These are phyloP conservation scores for Sclerotinia subarctica DNA, from an alignment of 2,329 filamentous ascomycete species.

Conservation along the genomic window DNA sequence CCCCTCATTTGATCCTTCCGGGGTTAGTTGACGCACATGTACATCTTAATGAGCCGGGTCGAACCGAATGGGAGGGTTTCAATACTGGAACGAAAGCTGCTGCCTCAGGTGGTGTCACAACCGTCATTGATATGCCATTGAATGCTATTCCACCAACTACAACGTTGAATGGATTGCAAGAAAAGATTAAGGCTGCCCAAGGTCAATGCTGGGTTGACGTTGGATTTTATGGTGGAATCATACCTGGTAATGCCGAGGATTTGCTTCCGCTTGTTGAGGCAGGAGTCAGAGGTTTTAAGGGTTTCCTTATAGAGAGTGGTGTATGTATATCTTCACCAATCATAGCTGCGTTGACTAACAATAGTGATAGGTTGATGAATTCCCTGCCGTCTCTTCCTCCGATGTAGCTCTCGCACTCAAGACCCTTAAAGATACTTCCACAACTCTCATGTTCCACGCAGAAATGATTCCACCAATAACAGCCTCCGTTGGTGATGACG, in stretches of 20 bases:
- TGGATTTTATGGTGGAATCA: slow-evolving; percentile 94
- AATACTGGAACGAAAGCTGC: slow-evolving; percentile 90
- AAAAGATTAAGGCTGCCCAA: slow-evolving; percentile 79
- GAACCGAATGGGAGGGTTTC: slow-evolving; percentile 98
- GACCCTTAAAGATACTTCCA: slow-evolving; percentile 74
- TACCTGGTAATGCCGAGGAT: slow-evolving; percentile 82
- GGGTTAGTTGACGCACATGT: slow-evolving; percentile 96
- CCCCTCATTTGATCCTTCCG: slow-evolving; percentile 78
- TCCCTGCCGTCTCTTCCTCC: slow-evolving; percentile 77
- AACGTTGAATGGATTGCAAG: slow-evolving; percentile 74
- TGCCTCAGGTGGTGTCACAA: slow-evolving; percentile 93
- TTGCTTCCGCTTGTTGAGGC: slow-evolving; percentile 76
- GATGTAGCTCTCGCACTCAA: slow-evolving; percentile 80
- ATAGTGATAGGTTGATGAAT: slow-evolving; percentile 74
- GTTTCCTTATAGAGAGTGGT: slow-evolving; percentile 94
- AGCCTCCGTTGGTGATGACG: slow-evolving; percentile 73
- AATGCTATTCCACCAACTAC: slow-evolving; percentile 97
- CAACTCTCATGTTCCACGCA: slow-evolving; percentile 97
- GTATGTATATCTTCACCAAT: slow-evolving; percentile 51
- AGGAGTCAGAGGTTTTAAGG: slow-evolving; percentile 94
- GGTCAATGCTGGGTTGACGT: slow-evolving; percentile 98
- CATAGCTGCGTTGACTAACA: slow-evolving; percentile 23
- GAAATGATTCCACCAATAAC: slow-evolving; percentile 94
- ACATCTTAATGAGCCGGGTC: slow-evolving; percentile 92
- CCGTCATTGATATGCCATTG: slow-evolving; percentile 94